Percentiles rank a stretch among this genome's conserved stretches.
Evolutionary conservation across 2,329 filamentous ascomycete species (phyloP).

Genomic region (Alternaria metachromatica): DNA sequence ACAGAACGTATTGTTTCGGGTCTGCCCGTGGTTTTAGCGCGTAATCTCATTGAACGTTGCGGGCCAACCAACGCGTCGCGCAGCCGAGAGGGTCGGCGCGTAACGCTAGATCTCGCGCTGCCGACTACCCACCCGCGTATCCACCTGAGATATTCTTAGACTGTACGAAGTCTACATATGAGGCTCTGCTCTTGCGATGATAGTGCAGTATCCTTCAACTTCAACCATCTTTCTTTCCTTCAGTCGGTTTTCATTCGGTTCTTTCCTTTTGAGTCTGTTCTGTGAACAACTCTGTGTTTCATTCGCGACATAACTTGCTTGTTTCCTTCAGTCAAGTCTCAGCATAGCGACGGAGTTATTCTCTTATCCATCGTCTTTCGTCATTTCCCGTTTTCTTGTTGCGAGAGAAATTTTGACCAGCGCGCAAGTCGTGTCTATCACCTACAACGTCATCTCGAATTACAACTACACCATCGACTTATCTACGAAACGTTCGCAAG

Average conservation of each 20-base stretch:
- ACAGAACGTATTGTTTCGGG: conserved; percentile 19
- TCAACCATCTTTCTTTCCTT: conserved; percentile 12
- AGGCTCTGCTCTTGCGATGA: conserved; percentile 2
- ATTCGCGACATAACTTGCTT: conserved; percentile 1
- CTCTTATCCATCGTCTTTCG: background rate
- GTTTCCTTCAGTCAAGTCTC: conserved; percentile 3
- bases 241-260: conserved; percentile 5
- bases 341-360: conserved; percentile 10
- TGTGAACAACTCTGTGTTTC: conserved; percentile 16
- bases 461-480: background rate
- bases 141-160: conserved; percentile 23
- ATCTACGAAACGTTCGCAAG: background rate
- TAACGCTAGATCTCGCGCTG: conserved; percentile 26
- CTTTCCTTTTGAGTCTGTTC: conserved; percentile 23
- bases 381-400: background rate
- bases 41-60: conserved; percentile 9
- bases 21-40: conserved; percentile 14
- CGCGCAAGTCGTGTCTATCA: conserved; percentile 7
- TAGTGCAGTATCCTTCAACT: conserved; percentile 3
- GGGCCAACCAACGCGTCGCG: conserved; percentile 26
- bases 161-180: conserved; percentile 8
- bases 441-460: background rate
- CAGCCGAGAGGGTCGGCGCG: conserved; percentile 26
- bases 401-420: background rate
- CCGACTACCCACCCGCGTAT: conserved; percentile 10